Percentiles rank a stretch among this genome's conserved stretches.
These are phyloP conservation scores for Mycena leptocephala DNA, from an alignment of 768 basidiomycete species.

Conservation along the genomic window DNA sequence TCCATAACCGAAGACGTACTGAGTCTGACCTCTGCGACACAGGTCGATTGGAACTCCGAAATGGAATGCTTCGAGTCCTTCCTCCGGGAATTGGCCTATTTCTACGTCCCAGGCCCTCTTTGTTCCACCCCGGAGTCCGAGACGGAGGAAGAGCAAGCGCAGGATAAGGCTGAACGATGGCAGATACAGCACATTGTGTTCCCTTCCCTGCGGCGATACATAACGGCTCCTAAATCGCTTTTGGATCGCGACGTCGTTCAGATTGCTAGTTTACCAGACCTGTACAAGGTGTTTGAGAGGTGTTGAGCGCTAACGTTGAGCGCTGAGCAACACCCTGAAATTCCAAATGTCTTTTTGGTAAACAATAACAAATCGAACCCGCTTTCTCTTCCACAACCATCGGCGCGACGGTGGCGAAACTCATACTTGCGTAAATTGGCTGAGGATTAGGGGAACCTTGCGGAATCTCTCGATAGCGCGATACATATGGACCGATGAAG, in stretches of 20 bases:
- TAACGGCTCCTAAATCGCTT: slow-evolving; percentile 76
- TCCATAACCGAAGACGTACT: background rate
- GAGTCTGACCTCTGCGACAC: background rate
- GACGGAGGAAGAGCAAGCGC: slow-evolving; percentile 53
- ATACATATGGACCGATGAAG: too few species aligned
- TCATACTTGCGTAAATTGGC: too few species aligned
- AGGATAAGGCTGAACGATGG: slow-evolving; percentile 80
- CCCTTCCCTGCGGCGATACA: slow-evolving; percentile 86
- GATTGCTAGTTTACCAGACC: slow-evolving; percentile 90
- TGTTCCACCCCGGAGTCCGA: slow-evolving; percentile 36
- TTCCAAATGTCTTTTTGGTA: too few species aligned
- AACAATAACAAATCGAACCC: too few species aligned
- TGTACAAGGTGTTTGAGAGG: slow-evolving; percentile 96
- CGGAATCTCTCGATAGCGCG: too few species aligned
- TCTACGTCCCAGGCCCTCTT: slow-evolving; percentile 83
- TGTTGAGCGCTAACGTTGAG: too few species aligned
- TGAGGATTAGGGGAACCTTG: too few species aligned
- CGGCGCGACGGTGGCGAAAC: too few species aligned
- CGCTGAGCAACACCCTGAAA: too few species aligned
- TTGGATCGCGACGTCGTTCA: slow-evolving; percentile 86
- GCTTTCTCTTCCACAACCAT: too few species aligned
- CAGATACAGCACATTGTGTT: slow-evolving; percentile 94
- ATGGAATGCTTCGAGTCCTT: slow-evolving; percentile 89
- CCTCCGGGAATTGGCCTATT: slow-evolving; percentile 91
- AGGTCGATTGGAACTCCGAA: slow-evolving; percentile 95